These are phyloP conservation scores for Termitomyces sp. DNA, from an alignment of 768 basidiomycete genomes.

Conservation along the genomic window DNA sequence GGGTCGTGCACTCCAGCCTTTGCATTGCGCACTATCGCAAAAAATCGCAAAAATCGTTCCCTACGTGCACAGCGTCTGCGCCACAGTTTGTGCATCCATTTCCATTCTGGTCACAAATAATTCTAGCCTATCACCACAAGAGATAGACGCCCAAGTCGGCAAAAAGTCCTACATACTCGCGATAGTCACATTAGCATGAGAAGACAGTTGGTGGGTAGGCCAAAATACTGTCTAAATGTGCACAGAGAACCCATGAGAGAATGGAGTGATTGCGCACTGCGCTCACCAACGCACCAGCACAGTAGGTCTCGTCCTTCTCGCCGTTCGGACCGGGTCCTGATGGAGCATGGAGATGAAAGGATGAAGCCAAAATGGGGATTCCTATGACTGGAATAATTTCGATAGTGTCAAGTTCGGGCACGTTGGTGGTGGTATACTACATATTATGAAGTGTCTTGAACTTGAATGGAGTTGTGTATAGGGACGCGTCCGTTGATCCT, in stretches of 20 bases:
- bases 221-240: background rate
- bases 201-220: background rate
- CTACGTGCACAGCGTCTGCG: background rate
- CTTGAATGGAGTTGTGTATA: background rate
- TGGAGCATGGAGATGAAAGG: background rate
- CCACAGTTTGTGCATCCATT: constrained; percentile 8
- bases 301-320: background rate
- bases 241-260: background rate
- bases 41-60: background rate
- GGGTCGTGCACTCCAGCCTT: background rate
- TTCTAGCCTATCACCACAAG: background rate
- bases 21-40: background rate
- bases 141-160: background rate
- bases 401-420: background rate
- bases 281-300: background rate
- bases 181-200: background rate
- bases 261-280: background rate
- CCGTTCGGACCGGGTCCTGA: background rate
- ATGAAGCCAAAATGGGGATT: background rate
- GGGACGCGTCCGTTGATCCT: background rate
- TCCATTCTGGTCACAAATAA: background rate
- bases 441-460: too few relatives aligned
- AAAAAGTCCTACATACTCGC: background rate
- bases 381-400: background rate
- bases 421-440: background rate